These are phyloP conservation scores for Geotrichum citri-aurantii DNA, from an alignment of 1,139 yeast species.

Conservation along the genomic window DNA sequence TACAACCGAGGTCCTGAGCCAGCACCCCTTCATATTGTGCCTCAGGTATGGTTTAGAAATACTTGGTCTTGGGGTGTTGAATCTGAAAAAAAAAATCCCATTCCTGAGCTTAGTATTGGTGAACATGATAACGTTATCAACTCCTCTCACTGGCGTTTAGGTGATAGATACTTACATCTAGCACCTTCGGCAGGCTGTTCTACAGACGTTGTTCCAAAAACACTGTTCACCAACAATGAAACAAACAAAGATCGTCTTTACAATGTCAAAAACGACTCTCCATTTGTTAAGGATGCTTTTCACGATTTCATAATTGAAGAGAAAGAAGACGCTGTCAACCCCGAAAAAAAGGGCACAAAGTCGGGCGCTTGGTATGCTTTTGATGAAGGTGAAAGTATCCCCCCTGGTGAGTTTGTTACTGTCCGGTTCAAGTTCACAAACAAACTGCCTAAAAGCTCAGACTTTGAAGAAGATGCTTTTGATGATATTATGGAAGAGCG, in stretches of 20 bases:
- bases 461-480: constrained; percentile 67
- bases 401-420: constrained; percentile 85
- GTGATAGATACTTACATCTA: constrained; percentile 63
- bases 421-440: constrained; percentile 69
- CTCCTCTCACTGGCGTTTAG: constrained; percentile 66
- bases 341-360: constrained; percentile 63
- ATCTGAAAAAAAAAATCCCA: constrained; percentile 42
- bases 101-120: constrained; percentile 46
- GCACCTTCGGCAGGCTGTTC: constrained; percentile 84
- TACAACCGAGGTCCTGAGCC: constrained; percentile 77
- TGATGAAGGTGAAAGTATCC: constrained; percentile 69
- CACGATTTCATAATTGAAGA: constrained; percentile 74
- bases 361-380: constrained; percentile 79
- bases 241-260: constrained; percentile 70
- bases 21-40: constrained; percentile 83
- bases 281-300: constrained; percentile 82
- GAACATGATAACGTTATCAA: constrained; percentile 42
- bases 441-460: constrained; percentile 38
- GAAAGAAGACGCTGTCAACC: constrained; percentile 58
- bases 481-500: constrained; percentile 70
- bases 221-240: constrained; percentile 85
- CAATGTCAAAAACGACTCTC: constrained; percentile 46
- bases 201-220: constrained; percentile 66
- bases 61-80: constrained; percentile 89
- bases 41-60: constrained; percentile 82